A percentile compares a stretch with the other conserved stretches of the same genome.
Evolutionary conservation across 371 early-diverging fungal genomes (phyloP).

Genomic region (Conidiobolus coronatus): DNA sequence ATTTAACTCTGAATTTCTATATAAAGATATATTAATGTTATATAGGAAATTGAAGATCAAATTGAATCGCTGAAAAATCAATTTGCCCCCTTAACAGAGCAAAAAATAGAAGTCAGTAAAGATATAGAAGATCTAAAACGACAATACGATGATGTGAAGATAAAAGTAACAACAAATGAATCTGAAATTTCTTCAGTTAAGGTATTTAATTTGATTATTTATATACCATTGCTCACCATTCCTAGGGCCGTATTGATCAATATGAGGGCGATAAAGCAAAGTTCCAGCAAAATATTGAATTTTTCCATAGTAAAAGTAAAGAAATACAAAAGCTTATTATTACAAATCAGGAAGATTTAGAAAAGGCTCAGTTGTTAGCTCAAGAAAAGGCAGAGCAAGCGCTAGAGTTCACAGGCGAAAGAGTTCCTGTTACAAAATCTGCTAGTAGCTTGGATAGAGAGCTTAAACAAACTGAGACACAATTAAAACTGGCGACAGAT

Average conservation of each 20-base stretch:
- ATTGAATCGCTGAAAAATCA: conserved; percentile 20
- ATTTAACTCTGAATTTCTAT: neutral
- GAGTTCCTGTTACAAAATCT: conserved; percentile 24
- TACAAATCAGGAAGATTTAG: conserved; percentile 2
- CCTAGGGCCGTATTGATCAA: neutral
- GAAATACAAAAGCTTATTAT: conserved; percentile 1
- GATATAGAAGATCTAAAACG: conserved; percentile 11
- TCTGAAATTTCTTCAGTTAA: neutral
- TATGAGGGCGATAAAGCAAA: too few species aligned
- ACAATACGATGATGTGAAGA: conserved; percentile 9
- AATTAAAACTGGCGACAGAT: conserved; percentile 24
- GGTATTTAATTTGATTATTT: neutral
- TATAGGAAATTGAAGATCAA: conserved; percentile 14
- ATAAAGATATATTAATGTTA: neutral
- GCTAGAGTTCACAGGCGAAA: conserved; percentile 27
- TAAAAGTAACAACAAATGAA: conserved; percentile 3
- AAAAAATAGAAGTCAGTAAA: conserved; percentile 8
- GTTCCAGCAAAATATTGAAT: too few species aligned
- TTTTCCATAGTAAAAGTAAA: neutral
- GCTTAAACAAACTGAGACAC: conserved; percentile 22
- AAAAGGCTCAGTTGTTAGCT: too few species aligned
- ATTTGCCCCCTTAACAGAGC: conserved; percentile 11
- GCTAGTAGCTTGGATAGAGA: conserved; percentile 27
- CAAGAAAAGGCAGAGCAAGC: conserved; percentile 13
- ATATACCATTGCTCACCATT: neutral